Conservation (phyloP, 495 filamentous ascomycete genomes). For the Cairneyella variabilis region DNA sequence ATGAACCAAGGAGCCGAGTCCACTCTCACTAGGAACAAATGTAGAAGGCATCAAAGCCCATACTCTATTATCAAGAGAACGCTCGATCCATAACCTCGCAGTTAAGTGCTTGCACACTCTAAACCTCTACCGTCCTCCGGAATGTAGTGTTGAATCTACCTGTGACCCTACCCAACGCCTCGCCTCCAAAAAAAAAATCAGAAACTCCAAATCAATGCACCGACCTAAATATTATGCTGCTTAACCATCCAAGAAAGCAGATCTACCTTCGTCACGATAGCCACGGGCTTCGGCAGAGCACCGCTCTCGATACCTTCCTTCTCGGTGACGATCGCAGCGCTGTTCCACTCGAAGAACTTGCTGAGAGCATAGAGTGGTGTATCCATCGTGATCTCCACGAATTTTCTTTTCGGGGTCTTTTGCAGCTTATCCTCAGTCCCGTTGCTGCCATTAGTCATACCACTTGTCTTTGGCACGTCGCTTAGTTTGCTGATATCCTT, state of each 20-base stretch:
- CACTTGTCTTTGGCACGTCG: slow-evolving; percentile 17
- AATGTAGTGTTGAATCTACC: slow-evolving; percentile 19
- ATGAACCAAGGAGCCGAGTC: too few relatives aligned
- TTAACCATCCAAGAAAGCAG: slow-evolving; percentile 88
- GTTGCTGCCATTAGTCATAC: slow-evolving; percentile 9
- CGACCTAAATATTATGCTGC: slow-evolving; percentile 43
- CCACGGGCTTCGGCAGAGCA: slow-evolving; percentile 67
- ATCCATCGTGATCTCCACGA: slow-evolving; percentile 89
- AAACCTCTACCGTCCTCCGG: background rate
- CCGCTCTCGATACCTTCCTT: slow-evolving; percentile 43
- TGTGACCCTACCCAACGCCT: background rate
- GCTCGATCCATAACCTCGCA: too few relatives aligned
- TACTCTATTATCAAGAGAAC: too few relatives aligned
- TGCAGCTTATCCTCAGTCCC: slow-evolving; percentile 24
- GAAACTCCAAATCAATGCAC: slow-evolving; percentile 1
- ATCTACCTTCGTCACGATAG: slow-evolving; percentile 96
- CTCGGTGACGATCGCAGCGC: slow-evolving; percentile 89
- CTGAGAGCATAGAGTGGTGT: slow-evolving; percentile 80
- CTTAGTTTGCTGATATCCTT: slow-evolving; percentile 30
- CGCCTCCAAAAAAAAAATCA: background rate
- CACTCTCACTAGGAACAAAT: too few relatives aligned
- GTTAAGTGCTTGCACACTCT: slow-evolving; percentile 13
- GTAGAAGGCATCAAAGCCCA: too few relatives aligned
- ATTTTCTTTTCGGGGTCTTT: slow-evolving; percentile 58
- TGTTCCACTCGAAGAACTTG: slow-evolving; percentile 97